Evolutionary conservation across 768 basidiomycete genomes (phyloP).

Genomic region (Pulveroboletus frians): DNA sequence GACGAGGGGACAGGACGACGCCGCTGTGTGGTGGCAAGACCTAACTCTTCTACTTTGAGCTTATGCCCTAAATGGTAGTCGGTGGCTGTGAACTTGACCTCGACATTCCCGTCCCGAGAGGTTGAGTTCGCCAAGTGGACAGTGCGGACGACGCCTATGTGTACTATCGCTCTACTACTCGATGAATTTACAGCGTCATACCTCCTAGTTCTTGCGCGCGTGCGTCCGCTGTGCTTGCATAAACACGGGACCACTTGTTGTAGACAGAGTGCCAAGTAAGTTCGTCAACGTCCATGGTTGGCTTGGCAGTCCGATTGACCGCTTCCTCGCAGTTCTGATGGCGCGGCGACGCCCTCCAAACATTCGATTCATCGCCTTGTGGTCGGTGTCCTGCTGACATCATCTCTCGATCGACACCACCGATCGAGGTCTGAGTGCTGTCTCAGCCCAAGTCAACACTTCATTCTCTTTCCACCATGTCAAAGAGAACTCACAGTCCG

Average conservation of each 20-base stretch:
- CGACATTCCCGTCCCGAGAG: neutral
- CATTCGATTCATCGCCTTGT: no score
- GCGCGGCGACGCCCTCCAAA: no score
- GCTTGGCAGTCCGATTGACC: no score
- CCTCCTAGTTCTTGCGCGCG: no score
- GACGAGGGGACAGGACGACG: slow-evolving; percentile 14
- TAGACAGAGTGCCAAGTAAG: no score
- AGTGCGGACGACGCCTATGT: no score
- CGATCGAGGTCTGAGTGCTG: slow-evolving; percentile 4
- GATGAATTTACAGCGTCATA: neutral
- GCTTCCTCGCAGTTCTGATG: no score
- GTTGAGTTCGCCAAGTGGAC: neutral
- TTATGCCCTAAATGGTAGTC: slow-evolving; percentile 28
- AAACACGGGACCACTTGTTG: no score
- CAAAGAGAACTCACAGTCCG: slow-evolving; percentile 21
- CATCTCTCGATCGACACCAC: slow-evolving; percentile 13
- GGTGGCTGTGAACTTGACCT: slow-evolving; percentile 28
- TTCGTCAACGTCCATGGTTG: no score
- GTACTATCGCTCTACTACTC: neutral
- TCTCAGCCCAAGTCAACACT: neutral
- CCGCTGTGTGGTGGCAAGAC: slow-evolving; percentile 31
- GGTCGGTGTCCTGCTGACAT: slow-evolving; percentile 7
- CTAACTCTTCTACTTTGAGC: slow-evolving; percentile 18
- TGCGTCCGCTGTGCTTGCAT: no score
- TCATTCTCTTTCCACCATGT: slow-evolving; percentile 13